Base-by-base conservation (phyloP, 2,329 filamentous ascomycete genomes). In the Hymenoscyphus fructigenus region DNA sequence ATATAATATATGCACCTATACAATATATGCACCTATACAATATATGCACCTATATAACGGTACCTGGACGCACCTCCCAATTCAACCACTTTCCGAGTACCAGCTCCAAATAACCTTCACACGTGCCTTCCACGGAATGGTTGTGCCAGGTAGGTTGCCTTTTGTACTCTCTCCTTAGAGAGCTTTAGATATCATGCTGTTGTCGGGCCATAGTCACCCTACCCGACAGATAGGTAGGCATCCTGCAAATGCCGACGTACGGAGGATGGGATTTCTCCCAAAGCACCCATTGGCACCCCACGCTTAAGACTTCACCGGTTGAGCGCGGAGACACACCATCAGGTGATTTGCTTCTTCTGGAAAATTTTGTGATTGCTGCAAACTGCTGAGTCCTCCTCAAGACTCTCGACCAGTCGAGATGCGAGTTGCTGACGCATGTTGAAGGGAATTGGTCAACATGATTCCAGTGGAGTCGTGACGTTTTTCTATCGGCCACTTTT, bases 331-430 rank as follows among this genome's bases (percentile, higher is more conserved):
- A 26, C 20, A 53, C 15, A 5, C 20, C n/a, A 53, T 53, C 47
- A 53, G 20, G 20, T 53, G 47, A 53, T 23, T 53, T 53, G 47
- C 47, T 53, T 53, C 12, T 53, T 53, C 47, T 53, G 47, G 20
- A 53, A 53, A 53, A 53, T 14, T 3, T n/a, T 10, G 17, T 47
- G 41, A 23, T 14, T 23, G 47, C 47, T 53, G 57, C 34, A 28
- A 17, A 17, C n/a, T 60, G 44, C 59, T 50, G 59, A 60, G 38
- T 60, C 28, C 29, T 53, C 26, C 17, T 15, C 44, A 2, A 36
- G 59, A 38, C 59, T 60, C 44, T 50, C 59, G 29, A 50, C 59
- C 59, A 60, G 26, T 60, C 28, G 59, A 60, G 32, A 50, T 29
- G 59, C 32, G 59, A 29, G 23, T 29, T 60, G 59, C 38, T 60